phyloP scores from a whole-genome alignment of 2,329 filamentous ascomycete species.

The Fusarium nurragi region DNA sequence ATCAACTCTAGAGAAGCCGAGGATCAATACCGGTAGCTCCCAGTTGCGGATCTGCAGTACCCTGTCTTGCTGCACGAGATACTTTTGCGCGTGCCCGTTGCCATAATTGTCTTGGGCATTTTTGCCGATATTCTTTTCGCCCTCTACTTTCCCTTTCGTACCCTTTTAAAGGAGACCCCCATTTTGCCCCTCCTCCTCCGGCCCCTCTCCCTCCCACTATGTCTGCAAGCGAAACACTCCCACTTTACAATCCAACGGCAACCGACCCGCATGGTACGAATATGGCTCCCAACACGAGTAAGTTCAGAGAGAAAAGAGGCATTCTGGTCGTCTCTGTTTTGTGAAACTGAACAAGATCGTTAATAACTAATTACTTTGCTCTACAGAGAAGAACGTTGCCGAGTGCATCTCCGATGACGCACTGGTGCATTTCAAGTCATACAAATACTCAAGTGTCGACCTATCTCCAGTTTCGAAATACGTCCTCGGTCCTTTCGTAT shows the following conservation, averaged over 20 bases:
- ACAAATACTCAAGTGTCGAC: constrained; percentile 98
- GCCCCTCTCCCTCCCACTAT: constrained; percentile 43
- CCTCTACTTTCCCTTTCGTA: background rate
- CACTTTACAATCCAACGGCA: constrained; percentile 45
- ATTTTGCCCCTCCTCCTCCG: constrained; percentile 39
- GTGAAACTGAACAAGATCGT: background rate
- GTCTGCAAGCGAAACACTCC: constrained; percentile 48
- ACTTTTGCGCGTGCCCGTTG: constrained; percentile 15
- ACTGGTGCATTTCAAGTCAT: constrained; percentile 88
- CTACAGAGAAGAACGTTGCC: constrained; percentile 62
- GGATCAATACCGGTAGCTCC: background rate
- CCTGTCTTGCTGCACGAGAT: constrained; percentile 11
- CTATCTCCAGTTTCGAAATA: constrained; percentile 94
- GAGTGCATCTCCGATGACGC: constrained; percentile 90
- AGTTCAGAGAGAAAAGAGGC: constrained; percentile 12
- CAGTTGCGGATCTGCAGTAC: constrained; percentile 5
- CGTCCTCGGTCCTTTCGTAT: constrained; percentile 93
- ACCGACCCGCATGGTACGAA: constrained; percentile 42
- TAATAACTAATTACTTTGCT: constrained; percentile 2
- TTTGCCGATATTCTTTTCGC: constrained; percentile 26
- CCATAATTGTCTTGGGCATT: constrained; percentile 24
- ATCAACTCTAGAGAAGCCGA: constrained; percentile 7
- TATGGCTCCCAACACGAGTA: constrained; percentile 51
- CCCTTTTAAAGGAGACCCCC: constrained; percentile 38
- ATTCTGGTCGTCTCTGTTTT: background rate